A percentile compares a stretch with the other conserved stretches of the same genome.
These are phyloP conservation scores for Gynochthodes officinalis DNA, from an alignment of 257 asterid species.

Conservation along the genomic window DNA sequence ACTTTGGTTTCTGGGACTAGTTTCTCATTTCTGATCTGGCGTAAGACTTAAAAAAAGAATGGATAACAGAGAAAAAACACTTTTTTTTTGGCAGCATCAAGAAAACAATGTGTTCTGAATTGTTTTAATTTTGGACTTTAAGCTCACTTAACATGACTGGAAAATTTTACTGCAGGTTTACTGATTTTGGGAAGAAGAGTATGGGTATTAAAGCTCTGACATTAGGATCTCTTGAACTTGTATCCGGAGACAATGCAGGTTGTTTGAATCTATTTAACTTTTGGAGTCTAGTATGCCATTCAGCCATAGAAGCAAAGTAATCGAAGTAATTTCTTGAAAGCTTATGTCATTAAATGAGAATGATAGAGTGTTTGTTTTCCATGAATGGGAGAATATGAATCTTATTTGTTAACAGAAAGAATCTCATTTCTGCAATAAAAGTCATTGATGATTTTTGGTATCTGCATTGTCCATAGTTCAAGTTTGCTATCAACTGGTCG, in stretches of 20 bases:
- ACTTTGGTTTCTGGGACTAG: background rate
- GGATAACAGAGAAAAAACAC: background rate
- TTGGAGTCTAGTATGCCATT: background rate
- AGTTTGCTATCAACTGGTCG: background rate
- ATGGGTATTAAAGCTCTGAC: constrained; percentile 13
- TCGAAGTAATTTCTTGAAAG: background rate
- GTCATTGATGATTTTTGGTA: background rate
- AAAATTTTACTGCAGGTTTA: constrained; percentile 17
- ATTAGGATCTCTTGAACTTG: constrained; percentile 16
- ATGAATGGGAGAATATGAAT: background rate
- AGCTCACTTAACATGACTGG: background rate
- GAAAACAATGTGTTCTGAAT: background rate
- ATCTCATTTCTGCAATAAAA: background rate
- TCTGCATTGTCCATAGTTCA: background rate
- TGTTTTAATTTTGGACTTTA: too few relatives aligned
- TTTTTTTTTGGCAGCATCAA: background rate
- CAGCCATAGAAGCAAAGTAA: background rate
- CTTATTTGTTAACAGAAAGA: background rate
- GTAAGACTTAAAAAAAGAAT: background rate
- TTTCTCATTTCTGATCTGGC: background rate
- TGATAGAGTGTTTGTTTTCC: background rate
- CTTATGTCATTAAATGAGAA: background rate
- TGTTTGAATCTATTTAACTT: background rate
- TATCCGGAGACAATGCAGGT: constrained; percentile 21
- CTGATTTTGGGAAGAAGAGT: background rate